phyloP scores from a whole-genome alignment of 192 early-diverging fungal genomes.

The Coemansia sp. region DNA sequence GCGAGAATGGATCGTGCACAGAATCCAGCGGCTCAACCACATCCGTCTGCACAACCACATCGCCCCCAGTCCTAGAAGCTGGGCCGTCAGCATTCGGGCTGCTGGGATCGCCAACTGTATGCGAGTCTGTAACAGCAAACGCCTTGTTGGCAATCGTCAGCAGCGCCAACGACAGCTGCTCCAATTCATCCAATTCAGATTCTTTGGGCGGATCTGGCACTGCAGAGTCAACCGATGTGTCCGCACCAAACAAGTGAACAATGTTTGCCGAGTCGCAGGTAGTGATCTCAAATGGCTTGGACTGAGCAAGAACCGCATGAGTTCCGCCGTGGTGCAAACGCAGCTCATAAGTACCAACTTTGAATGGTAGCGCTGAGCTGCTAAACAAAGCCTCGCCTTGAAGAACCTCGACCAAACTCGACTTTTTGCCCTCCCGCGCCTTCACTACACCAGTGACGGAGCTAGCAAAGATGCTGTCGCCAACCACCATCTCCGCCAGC shows the following conservation, averaged over 20 bases:
- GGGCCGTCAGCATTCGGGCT: not conserved
- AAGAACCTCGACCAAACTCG: conserved; percentile 9
- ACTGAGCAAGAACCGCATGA: conserved; percentile 77
- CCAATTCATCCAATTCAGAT: conserved; percentile 4
- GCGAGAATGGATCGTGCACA: conserved; percentile 35
- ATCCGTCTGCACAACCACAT: conserved; percentile 41
- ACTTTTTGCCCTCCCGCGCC: not conserved
- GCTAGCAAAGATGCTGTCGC: conserved; percentile 51
- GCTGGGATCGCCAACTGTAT: not conserved
- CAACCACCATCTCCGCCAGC: conserved; percentile 57
- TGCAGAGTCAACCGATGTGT: not conserved
- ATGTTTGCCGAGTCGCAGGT: conserved; percentile 29
- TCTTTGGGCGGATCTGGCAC: not conserved
- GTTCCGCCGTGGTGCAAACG: conserved; percentile 87
- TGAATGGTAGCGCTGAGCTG: conserved; percentile 76
- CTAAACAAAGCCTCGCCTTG: conserved; percentile 66
- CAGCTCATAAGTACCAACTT: conserved; percentile 85
- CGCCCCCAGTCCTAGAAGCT: not conserved
- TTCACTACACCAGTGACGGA: conserved; percentile 1
- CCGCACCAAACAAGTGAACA: conserved; percentile 14
- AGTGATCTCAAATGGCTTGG: conserved; percentile 77
- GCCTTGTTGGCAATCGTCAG: conserved; percentile 47
- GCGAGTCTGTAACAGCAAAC: conserved; percentile 50
- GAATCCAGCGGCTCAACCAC: conserved; percentile 48
- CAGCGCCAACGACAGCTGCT: conserved; percentile 38